phyloP scores from a whole-genome alignment of 306 rosid genomes.

The Dalbergia oliveri region DNA sequence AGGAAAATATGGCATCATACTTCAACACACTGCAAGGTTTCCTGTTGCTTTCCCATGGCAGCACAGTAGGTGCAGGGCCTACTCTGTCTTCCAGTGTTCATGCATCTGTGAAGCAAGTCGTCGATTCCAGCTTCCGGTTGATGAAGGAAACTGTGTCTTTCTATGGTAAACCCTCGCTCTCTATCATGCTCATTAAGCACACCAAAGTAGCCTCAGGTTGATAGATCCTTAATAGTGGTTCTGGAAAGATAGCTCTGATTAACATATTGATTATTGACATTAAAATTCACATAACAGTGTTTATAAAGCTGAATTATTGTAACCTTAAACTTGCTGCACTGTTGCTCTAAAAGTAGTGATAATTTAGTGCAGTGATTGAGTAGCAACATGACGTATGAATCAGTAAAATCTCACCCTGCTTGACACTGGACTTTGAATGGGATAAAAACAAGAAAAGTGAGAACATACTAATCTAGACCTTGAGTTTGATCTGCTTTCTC shows the following conservation, averaged over 20 bases:
- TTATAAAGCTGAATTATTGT: not conserved
- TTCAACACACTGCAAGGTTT: conserved; percentile 84
- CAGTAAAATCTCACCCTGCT: conserved; percentile 1
- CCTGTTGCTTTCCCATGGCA: conserved; percentile 84
- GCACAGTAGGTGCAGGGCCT: conserved; percentile 77
- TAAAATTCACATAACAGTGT: not conserved
- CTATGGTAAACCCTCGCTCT: conserved; percentile 58
- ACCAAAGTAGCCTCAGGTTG: not conserved
- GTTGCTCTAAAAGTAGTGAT: not conserved
- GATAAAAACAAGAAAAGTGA: not conserved
- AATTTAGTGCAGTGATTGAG: not conserved
- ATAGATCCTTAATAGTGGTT: conserved; percentile 14
- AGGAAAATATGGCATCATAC: conserved; percentile 78
- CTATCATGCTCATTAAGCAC: not conserved
- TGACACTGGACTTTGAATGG: not conserved
- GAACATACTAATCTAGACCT: conserved; percentile 1
- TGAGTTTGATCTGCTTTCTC: not conserved
- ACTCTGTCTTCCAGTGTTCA: conserved; percentile 72
- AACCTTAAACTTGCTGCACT: not conserved
- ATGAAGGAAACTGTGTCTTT: conserved; percentile 71
- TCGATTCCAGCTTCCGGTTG: conserved; percentile 81
- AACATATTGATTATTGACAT: not conserved
- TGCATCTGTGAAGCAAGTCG: conserved; percentile 73
- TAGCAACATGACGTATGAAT: not conserved
- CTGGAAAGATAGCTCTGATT: not conserved